Evolutionary conservation across 371 early-diverging fungal genomes (phyloP).

Genomic region (Saksenaea oblongispora): DNA sequence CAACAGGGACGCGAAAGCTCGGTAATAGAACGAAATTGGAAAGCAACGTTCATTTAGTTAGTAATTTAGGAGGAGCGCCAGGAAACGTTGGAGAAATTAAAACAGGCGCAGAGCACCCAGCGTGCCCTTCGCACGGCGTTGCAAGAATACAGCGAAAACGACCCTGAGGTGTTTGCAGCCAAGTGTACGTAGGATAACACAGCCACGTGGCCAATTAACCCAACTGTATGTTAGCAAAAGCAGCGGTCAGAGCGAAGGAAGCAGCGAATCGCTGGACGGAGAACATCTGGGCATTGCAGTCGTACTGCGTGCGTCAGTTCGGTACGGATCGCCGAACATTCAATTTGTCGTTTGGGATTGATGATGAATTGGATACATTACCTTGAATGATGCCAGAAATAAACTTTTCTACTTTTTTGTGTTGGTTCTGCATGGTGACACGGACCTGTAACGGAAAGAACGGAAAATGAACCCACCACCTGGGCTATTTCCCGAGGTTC

Average conservation of each 20-base stretch:
- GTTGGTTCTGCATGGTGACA: neutral
- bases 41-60: neutral
- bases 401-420: neutral
- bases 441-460: slow-evolving; percentile 1
- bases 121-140: slow-evolving; percentile 51
- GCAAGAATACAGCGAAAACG: slow-evolving; percentile 70
- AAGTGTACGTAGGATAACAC: slow-evolving; percentile 47
- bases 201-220: neutral
- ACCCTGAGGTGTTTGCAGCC: slow-evolving; percentile 69
- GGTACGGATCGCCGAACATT: slow-evolving; percentile 72
- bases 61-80: slow-evolving; percentile 54
- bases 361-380: slow-evolving; percentile 81
- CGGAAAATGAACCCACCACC: neutral
- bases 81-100: slow-evolving; percentile 46
- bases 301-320: slow-evolving; percentile 81
- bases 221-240: slow-evolving; percentile 50
- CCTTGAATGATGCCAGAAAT: slow-evolving; percentile 17
- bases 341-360: slow-evolving; percentile 72
- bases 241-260: slow-evolving; percentile 61
- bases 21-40: too few species aligned
- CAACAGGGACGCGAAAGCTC: slow-evolving; percentile 53
- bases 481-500: slow-evolving; percentile 2
- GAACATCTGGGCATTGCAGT: slow-evolving; percentile 86
- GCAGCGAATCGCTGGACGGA: slow-evolving; percentile 94
- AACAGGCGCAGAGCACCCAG: slow-evolving; percentile 38